Conservation (phyloP, 75 land plant species). For the Adiantum capillusveneris region DNA sequence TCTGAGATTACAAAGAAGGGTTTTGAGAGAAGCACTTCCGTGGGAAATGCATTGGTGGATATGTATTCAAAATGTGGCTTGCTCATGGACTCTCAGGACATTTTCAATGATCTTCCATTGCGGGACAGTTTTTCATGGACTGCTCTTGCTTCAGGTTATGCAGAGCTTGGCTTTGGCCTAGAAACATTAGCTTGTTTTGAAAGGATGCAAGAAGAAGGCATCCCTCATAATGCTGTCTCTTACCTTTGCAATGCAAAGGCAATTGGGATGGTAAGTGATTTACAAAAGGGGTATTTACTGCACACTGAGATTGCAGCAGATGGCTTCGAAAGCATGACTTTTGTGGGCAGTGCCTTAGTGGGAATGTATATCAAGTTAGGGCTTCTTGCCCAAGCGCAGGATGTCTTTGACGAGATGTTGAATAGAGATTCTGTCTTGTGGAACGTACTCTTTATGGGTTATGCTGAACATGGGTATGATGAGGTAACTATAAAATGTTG, state of each 20-base stretch:
- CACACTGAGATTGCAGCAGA: not conserved
- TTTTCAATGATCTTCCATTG: no score
- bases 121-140: no score
- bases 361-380: constrained; percentile 22
- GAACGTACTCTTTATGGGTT: constrained; percentile 11
- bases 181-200: no score
- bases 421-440: constrained; percentile 14
- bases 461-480: constrained; percentile 7
- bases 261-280: not conserved
- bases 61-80: no score
- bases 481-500: constrained; percentile 5
- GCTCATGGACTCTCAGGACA: no score
- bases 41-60: no score
- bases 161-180: no score
- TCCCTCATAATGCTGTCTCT: not conserved
- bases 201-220: no score
- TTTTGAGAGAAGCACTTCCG: no score
- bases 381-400: constrained; percentile 5
- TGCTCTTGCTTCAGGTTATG: no score
- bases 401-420: constrained; percentile 12
- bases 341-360: constrained; percentile 18
- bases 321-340: not conserved
- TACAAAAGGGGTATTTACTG: not conserved
- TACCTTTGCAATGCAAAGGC: not conserved
- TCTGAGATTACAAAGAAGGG: no score